Evolutionary conservation across 345 rosid genomes (phyloP), one percentile per base, ranked within the genome.

Genomic region (Physaria fendleri): DNA sequence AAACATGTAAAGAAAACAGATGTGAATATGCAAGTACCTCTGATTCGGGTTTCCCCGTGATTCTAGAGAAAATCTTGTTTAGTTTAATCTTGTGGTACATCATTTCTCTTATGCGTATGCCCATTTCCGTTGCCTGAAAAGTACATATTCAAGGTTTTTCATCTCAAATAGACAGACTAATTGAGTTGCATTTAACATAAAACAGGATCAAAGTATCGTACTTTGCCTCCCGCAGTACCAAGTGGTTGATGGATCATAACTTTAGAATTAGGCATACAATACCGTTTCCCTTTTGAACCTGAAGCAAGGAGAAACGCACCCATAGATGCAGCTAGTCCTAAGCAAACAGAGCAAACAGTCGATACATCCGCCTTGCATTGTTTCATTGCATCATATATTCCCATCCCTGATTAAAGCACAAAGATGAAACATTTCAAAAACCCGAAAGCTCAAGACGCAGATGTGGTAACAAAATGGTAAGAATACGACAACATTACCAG

Each of bases 321-420:
- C 93, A 84, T 86, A 12, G 98, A 92, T 60, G 96, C 96, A 3
- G 98, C 95, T 60, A 92, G 78, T 0, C 98, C 98, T 20, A 88
- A 55, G 68, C 98, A 92, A 76, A 92, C 79, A 47, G 98, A 55
- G 68, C 98, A 92, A 76, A 92, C 79, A 47, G 98, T 92, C 2
- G 98, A 92, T 62, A 92, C 84, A 69, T 92, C 98, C 21, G 98
- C 98, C 64, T 88, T 88, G 73, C 95, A 85, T 71, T 85, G 71
- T 61, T 92, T 92, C 93, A 92, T 92, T 27, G 93, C 90, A 80
- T 88, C 98, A 75, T 92, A 92, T 32, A 92, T 88, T 66, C 93
- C 96, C 95, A 92, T 72, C 50, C 88, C 98, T 92, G 18, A 2
- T 2, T 3, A 17, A 50, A 34, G 1, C 11, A 8, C n/a, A 3